These are phyloP conservation scores for Vaccinium vitisidaea DNA, from an alignment of 148 eudicot species.

Conservation along the genomic window DNA sequence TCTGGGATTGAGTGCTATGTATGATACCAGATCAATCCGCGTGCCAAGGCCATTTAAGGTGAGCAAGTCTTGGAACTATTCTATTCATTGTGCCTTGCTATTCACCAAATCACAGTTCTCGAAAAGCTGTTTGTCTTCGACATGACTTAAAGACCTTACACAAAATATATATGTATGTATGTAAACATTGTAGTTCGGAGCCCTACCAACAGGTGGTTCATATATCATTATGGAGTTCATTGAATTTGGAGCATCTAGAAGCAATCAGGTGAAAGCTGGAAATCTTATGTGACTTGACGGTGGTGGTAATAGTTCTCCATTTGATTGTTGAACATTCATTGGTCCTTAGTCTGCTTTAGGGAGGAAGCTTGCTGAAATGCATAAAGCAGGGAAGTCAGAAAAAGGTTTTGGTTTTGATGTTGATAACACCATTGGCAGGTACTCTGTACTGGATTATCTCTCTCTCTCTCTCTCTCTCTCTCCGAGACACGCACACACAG, in stretches of 20 bases:
- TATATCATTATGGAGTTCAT: constrained; percentile 94
- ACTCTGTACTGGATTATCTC: constrained; percentile 10
- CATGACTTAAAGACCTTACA: constrained; percentile 17
- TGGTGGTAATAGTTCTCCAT: constrained; percentile 5
- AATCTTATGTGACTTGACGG: neutral
- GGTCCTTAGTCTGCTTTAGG: constrained; percentile 72
- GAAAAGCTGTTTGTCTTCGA: neutral
- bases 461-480: neutral
- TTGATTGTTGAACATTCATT: constrained; percentile 20
- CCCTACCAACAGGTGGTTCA: constrained; percentile 84
- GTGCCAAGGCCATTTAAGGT: constrained; percentile 94
- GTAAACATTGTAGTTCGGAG: constrained; percentile 62
- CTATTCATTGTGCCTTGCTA: neutral
- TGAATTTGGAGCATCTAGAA: constrained; percentile 82
- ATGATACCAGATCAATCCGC: constrained; percentile 76
- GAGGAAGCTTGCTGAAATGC: constrained; percentile 94
- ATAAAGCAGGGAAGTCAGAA: constrained; percentile 75
- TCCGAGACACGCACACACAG: neutral
- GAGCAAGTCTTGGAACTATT: constrained; percentile 12
- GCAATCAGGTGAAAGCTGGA: constrained; percentile 63
- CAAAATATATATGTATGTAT: constrained; percentile 2
- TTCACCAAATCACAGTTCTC: neutral
- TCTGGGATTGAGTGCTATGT: constrained; percentile 81
- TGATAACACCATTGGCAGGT: constrained; percentile 97
- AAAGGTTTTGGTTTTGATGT: constrained; percentile 93